These are phyloP conservation scores for Orbilia ellipsospora DNA, from an alignment of 2,329 filamentous ascomycete genomes.

Conservation along the genomic window DNA sequence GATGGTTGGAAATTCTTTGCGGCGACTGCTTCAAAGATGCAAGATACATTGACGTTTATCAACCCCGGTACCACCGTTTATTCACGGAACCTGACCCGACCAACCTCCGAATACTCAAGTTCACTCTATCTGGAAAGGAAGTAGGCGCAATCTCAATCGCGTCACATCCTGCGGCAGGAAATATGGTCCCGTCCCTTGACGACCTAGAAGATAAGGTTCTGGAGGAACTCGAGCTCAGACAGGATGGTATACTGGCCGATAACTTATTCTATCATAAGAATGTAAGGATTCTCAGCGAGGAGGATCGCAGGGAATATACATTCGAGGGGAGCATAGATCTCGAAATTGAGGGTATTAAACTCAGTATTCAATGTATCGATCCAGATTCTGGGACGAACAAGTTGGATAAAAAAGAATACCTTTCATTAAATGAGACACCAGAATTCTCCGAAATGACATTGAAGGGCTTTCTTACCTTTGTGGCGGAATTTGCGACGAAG, in stretches of 20 bases:
- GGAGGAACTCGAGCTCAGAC: constrained; percentile 6
- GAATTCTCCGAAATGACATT: constrained; percentile 2
- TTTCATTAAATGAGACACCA: neutral
- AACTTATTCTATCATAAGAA: constrained; percentile 11
- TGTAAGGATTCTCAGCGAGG: neutral
- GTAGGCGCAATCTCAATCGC: constrained; percentile 3
- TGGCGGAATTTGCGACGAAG: neutral
- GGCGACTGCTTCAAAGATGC: neutral
- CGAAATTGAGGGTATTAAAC: neutral
- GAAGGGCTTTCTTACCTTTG: constrained; percentile 14
- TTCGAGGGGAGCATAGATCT: neutral
- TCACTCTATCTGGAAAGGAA: constrained; percentile 4
- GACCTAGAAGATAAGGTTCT: neutral
- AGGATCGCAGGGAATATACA: constrained; percentile 2
- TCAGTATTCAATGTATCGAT: neutral
- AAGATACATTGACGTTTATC: constrained; percentile 7
- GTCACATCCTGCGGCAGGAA: neutral
- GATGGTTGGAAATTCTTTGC: constrained; percentile 12
- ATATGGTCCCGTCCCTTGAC: neutral
- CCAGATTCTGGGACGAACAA: neutral
- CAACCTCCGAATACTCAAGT: constrained; percentile 10
- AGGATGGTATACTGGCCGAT: constrained; percentile 9
- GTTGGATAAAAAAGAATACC: neutral
- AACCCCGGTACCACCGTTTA: constrained; percentile 9
- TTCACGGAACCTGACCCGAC: neutral